These are phyloP conservation scores for Acanthamoeba castellanii DNA, from an alignment of 208 protist species.

Conservation along the genomic window DNA sequence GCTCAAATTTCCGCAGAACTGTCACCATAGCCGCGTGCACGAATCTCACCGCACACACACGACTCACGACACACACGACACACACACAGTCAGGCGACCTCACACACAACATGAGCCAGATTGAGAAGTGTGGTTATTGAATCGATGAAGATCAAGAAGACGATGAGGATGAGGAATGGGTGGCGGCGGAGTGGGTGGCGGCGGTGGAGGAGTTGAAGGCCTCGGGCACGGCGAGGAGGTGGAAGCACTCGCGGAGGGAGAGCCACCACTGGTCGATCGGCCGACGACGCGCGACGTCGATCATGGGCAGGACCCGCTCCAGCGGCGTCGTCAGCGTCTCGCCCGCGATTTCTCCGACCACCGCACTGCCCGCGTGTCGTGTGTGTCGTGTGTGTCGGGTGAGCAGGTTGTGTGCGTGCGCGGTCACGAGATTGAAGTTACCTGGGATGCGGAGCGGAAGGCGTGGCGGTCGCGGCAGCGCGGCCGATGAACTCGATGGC, in stretches of 20 bases:
- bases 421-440: background rate
- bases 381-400: background rate
- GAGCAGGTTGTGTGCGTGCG: background rate
- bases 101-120: no score
- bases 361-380: background rate
- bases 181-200: no score
- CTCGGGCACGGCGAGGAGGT: constrained; percentile 34
- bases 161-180: background rate
- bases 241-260: background rate
- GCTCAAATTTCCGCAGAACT: no score
- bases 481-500: background rate
- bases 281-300: background rate
- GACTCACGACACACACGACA: no score
- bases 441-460: background rate
- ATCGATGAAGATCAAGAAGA: no score
- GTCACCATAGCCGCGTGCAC: no score
- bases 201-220: background rate
- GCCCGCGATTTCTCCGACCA: constrained; percentile 34
- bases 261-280: constrained; percentile 55
- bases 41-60: no score
- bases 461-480: background rate
- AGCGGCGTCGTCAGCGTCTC: constrained; percentile 46
- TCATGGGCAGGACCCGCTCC: constrained; percentile 1
- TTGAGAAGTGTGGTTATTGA: no score
- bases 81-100: no score